Percentiles rank a stretch among this genome's conserved stretches.
phyloP scores from a whole-genome alignment of 164 flowering plant species.

The Stephania cephalantha region DNA sequence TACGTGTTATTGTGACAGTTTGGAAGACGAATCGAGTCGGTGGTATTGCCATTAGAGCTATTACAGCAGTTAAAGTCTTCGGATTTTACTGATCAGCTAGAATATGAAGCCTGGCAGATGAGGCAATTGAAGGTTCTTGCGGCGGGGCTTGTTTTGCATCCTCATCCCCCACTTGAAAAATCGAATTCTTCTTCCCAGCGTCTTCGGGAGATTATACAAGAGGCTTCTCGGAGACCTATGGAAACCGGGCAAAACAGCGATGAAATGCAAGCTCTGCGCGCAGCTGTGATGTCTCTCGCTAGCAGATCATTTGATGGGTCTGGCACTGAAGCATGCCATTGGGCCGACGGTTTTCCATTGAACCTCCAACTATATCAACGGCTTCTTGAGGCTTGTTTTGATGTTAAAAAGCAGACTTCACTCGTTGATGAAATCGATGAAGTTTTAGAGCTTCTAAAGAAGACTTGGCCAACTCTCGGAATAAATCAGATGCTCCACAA shows the following conservation, averaged over 20 bases:
- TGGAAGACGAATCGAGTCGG: constrained; percentile 65
- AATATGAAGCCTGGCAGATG: constrained; percentile 70
- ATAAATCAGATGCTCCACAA: constrained; percentile 73
- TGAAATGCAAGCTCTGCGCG: constrained; percentile 54
- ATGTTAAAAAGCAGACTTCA: constrained; percentile 54
- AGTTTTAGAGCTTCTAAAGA: constrained; percentile 72
- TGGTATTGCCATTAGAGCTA: constrained; percentile 81
- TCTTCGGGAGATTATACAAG: constrained; percentile 52
- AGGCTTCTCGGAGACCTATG: constrained; percentile 49
- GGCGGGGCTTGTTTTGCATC: constrained; percentile 76
- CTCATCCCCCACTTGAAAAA: constrained; percentile 47
- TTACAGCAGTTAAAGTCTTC: constrained; percentile 68
- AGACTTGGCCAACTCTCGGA: constrained; percentile 81
- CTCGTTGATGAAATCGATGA: constrained; percentile 85
- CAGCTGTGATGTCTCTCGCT: constrained; percentile 60
- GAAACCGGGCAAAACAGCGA: constrained; percentile 68
- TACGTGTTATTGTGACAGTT: constrained; percentile 38
- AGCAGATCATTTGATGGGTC: constrained; percentile 61
- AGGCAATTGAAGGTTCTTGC: constrained; percentile 71
- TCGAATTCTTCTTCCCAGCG: constrained; percentile 33
- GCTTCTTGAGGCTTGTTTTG: constrained; percentile 83
- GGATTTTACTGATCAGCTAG: constrained; percentile 63
- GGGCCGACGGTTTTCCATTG: constrained; percentile 92
- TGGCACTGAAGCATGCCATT: constrained; percentile 53
- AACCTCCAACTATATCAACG: constrained; percentile 64